phyloP scores from a whole-genome alignment of 1,284 basidiomycete genomes.

The Marasmius sp. region DNA sequence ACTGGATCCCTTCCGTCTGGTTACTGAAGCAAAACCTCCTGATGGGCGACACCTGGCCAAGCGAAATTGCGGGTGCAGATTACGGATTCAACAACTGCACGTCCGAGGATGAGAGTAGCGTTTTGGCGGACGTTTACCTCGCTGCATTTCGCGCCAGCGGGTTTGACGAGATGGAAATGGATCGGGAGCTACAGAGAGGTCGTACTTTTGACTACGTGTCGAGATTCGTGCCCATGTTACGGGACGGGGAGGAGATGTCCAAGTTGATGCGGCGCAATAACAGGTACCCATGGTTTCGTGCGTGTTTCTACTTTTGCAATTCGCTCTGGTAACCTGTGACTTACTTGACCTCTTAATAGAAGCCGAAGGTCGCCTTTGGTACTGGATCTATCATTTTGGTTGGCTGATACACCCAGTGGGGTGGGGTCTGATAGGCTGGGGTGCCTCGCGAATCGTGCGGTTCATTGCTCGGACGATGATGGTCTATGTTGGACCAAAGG shows the following conservation, averaged over 20 bases:
- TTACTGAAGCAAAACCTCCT: constrained; percentile 33
- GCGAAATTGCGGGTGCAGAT: constrained; percentile 23
- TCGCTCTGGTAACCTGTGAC: too few species aligned
- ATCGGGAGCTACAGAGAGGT: constrained; percentile 32
- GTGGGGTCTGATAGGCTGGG: too few species aligned
- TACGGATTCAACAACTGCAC: constrained; percentile 40
- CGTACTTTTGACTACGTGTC: constrained; percentile 29
- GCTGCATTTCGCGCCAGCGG: constrained; percentile 22
- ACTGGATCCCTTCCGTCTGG: constrained; percentile 35
- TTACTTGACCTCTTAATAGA: too few species aligned
- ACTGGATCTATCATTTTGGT: too few species aligned
- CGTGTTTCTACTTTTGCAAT: too few species aligned
- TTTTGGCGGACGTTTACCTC: constrained; percentile 31
- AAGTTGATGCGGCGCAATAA: constrained; percentile 24
- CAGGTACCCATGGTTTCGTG: too few species aligned
- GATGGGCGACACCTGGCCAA: constrained; percentile 8
- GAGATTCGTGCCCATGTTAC: constrained; percentile 10
- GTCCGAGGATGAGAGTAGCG: constrained; percentile 20
- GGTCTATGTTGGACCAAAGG: too few species aligned
- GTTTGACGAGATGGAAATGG: constrained; percentile 31
- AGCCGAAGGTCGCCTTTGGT: too few species aligned
- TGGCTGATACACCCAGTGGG: too few species aligned
- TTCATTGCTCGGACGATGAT: too few species aligned
- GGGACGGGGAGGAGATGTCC: constrained; percentile 19
- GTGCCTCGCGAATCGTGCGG: too few species aligned